These are phyloP conservation scores for Pyrus hybrid DNA, from an alignment of 331 rosid species.

Conservation along the genomic window DNA sequence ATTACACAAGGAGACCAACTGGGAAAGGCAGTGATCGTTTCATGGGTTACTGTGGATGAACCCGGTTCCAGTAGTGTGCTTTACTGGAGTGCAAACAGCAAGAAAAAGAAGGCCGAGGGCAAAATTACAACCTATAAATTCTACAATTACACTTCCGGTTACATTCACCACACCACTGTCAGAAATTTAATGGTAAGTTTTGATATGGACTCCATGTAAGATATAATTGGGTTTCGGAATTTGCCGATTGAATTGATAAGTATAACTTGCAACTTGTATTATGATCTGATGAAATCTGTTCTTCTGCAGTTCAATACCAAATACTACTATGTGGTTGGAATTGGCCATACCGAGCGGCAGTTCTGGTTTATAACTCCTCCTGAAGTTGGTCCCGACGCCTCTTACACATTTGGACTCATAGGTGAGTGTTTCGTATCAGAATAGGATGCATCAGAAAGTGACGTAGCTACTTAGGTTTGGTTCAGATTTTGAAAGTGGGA, in stretches of 20 bases:
- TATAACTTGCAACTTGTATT: background rate
- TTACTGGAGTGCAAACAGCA: slow-evolving; percentile 36
- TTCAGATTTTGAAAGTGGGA: background rate
- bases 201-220: background rate
- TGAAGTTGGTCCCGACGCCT: slow-evolving; percentile 57
- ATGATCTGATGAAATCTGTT: background rate
- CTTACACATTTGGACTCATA: slow-evolving; percentile 73
- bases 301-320: slow-evolving; percentile 42
- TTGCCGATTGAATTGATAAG: background rate
- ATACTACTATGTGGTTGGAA: slow-evolving; percentile 65
- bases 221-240: background rate
- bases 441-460: background rate
- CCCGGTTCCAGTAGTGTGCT: slow-evolving; percentile 26
- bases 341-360: slow-evolving; percentile 22
- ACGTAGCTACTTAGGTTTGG: background rate
- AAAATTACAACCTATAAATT: slow-evolving; percentile 26
- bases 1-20: slow-evolving; percentile 67
- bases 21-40: slow-evolving; percentile 50
- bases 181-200: slow-evolving; percentile 33
- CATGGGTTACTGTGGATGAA: slow-evolving; percentile 55
- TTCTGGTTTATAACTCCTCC: slow-evolving; percentile 73
- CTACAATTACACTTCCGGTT: slow-evolving; percentile 54
- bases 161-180: slow-evolving; percentile 54
- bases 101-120: slow-evolving; percentile 13
- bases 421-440: slow-evolving; percentile 23